Evolutionary conservation across 2,329 filamentous ascomycete species (phyloP).

Genomic region (Diplodia seriata): DNA sequence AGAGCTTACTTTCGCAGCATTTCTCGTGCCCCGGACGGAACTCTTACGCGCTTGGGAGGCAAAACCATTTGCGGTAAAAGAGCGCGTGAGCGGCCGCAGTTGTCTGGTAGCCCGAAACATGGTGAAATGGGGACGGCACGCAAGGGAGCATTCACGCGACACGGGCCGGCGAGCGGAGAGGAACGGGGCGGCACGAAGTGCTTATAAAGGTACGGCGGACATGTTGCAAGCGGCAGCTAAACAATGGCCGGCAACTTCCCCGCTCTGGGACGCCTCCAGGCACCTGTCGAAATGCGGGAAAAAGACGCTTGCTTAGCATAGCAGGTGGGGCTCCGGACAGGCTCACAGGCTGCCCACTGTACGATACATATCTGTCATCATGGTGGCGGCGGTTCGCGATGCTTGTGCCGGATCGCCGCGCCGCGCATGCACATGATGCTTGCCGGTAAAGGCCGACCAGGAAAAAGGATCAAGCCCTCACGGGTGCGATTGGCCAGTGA

Average conservation of each 20-base stretch:
- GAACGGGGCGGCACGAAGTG: neutral
- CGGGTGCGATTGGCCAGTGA: constrained; percentile 40
- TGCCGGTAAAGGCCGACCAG: neutral
- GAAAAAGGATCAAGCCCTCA: constrained; percentile 1
- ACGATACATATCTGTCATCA: constrained; percentile 1
- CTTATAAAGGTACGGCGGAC: constrained; percentile 3
- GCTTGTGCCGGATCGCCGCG: constrained; percentile 12
- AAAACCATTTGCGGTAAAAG: constrained; percentile 42
- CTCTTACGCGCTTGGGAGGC: constrained; percentile 40
- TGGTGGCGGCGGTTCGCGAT: constrained; percentile 2
- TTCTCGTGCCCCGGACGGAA: constrained; percentile 40
- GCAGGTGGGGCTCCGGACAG: constrained; percentile 16
- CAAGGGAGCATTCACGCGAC: constrained; percentile 36
- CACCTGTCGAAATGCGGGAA: constrained; percentile 34
- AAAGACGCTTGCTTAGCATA: neutral
- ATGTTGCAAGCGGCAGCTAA: neutral
- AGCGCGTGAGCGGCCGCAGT: constrained; percentile 33
- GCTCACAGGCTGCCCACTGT: no score
- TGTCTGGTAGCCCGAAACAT: constrained; percentile 45
- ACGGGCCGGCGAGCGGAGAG: constrained; percentile 33
- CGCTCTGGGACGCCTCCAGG: constrained; percentile 1
- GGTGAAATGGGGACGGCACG: constrained; percentile 34
- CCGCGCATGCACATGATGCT: constrained; percentile 17
- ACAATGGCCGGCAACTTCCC: neutral
- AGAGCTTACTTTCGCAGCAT: constrained; percentile 37